Conservation (phyloP, 2,329 filamentous ascomycete species). For the Fusarium anthophilum region DNA sequence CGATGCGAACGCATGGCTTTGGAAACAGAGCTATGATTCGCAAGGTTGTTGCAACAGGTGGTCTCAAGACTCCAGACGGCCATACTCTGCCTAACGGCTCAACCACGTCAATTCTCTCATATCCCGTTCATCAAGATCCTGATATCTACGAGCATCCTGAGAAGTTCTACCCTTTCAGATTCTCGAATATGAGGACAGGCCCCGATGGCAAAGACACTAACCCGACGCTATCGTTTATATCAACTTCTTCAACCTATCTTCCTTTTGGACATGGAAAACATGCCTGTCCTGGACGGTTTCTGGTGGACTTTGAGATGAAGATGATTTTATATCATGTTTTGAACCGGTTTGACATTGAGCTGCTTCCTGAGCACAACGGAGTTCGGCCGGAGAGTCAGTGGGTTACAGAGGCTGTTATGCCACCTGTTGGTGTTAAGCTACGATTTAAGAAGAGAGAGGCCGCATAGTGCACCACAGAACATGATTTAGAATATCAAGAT, state of each 20-base stretch:
- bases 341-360: slow-evolving; percentile 27
- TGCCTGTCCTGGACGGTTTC: slow-evolving; percentile 45
- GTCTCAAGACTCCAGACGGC: slow-evolving; percentile 47
- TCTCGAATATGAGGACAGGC: slow-evolving; percentile 46
- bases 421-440: slow-evolving; percentile 29
- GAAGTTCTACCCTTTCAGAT: slow-evolving; percentile 55
- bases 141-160: slow-evolving; percentile 46
- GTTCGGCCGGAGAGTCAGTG: slow-evolving; percentile 32
- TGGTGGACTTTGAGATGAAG: slow-evolving; percentile 46
- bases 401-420: slow-evolving; percentile 34
- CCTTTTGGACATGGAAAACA: slow-evolving; percentile 50
- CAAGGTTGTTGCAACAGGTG: slow-evolving; percentile 39
- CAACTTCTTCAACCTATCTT: slow-evolving; percentile 37
- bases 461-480: neutral
- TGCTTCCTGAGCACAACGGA: slow-evolving; percentile 32
- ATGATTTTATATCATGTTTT: slow-evolving; percentile 42
- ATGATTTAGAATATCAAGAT: neutral
- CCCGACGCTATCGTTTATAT: slow-evolving; percentile 13
- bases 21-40: slow-evolving; percentile 44
- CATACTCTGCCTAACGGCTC: slow-evolving; percentile 45
- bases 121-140: slow-evolving; percentile 45
- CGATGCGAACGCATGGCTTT: slow-evolving; percentile 50
- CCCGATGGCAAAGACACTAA: neutral
- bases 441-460: slow-evolving; percentile 17
- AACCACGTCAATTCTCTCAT: slow-evolving; percentile 46